Conservation (phyloP, 192 early-diverging fungal species). For the Jimgerdemannia flammicorona region DNA sequence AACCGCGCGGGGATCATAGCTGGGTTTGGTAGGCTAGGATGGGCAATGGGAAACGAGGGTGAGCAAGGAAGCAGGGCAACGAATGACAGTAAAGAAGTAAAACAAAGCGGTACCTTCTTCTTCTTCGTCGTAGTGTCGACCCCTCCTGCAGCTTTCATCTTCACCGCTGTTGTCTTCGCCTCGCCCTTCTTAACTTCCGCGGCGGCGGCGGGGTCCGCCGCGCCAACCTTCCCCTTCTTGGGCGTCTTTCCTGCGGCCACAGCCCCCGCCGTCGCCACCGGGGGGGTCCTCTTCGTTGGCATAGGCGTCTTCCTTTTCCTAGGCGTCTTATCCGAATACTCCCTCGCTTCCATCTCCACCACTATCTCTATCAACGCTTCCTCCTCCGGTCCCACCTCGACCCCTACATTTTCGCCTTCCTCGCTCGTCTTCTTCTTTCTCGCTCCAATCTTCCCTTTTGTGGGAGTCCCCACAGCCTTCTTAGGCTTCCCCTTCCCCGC, state of each 20-base stretch:
- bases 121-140: background rate
- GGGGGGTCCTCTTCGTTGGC: background rate
- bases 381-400: background rate
- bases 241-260: background rate
- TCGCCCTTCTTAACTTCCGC: background rate
- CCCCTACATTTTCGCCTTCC: background rate
- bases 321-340: background rate
- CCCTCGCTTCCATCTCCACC: background rate
- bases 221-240: background rate
- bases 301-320: background rate
- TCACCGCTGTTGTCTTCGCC: background rate
- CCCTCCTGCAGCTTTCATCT: background rate
- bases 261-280: background rate
- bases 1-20: constrained; percentile 51
- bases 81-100: background rate
- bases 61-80: background rate
- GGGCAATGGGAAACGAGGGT: background rate
- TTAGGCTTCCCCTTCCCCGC: background rate
- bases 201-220: no score
- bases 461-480: background rate
- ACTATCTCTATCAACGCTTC: background rate
- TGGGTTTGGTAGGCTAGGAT: constrained; percentile 10
- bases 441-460: background rate
- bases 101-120: background rate
- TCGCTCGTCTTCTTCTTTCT: background rate